Percentiles rank a stretch among this genome's conserved stretches.
These are phyloP conservation scores for Penicillium salamii DNA, from an alignment of 495 filamentous ascomycete species.

Conservation along the genomic window DNA sequence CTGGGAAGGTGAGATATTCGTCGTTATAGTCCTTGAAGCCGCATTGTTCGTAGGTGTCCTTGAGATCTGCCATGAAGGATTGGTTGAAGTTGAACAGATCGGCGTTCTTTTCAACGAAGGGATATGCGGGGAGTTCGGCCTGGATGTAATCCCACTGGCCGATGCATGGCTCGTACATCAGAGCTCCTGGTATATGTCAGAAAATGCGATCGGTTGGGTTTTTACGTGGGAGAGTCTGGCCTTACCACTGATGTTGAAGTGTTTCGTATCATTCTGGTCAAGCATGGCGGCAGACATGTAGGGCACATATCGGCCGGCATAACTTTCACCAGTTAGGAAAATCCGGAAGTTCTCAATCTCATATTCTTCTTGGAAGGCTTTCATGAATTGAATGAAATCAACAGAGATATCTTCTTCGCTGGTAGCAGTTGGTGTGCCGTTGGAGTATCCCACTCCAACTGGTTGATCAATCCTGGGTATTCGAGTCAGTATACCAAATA, in stretches of 20 bases:
- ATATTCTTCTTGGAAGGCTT: not conserved
- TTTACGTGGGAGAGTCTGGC: too few relatives aligned
- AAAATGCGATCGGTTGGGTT: too few relatives aligned
- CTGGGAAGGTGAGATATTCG: constrained; percentile 1
- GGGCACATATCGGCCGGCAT: constrained; percentile 1
- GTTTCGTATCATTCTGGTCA: constrained; percentile 2
- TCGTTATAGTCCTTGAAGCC: constrained; percentile 1
- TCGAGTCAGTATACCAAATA: not conserved
- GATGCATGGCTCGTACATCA: constrained; percentile 3
- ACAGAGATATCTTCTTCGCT: not conserved
- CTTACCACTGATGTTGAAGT: constrained; percentile 3
- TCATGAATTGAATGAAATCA: not conserved
- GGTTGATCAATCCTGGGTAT: constrained; percentile 1
- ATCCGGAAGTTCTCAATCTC: constrained; percentile 1
- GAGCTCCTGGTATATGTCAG: not conserved
- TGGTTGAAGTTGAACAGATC: constrained; percentile 5
- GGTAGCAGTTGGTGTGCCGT: not conserved
- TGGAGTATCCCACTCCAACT: constrained; percentile 2
- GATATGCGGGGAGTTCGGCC: constrained; percentile 1
- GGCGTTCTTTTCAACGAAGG: not conserved
- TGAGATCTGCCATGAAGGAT: not conserved
- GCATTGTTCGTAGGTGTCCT: not conserved
- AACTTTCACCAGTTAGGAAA: constrained; percentile 2
- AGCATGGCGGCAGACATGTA: constrained; percentile 3
- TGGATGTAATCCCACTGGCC: constrained; percentile 6